Conservation (phyloP, 176 grass and related monocot genomes). For the barley (Hordeum vulgare) region DNA sequence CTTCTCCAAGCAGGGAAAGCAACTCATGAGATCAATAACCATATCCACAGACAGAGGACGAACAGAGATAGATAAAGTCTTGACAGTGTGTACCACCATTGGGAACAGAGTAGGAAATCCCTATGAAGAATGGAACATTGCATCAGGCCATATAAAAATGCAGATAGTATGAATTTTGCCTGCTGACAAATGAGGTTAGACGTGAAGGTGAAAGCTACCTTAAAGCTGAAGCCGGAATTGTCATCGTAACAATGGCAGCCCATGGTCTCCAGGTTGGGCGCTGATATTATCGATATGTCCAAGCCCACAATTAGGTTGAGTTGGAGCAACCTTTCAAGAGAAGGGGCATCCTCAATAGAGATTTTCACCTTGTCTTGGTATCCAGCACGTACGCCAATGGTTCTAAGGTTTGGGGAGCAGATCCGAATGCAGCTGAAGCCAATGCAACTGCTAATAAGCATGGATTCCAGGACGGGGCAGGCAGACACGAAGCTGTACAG, state of each 20-base stretch:
- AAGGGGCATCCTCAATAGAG: background rate
- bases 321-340: background rate
- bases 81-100: background rate
- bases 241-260: background rate
- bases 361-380: background rate
- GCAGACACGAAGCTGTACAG: background rate
- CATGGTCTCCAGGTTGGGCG: background rate
- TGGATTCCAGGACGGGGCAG: background rate
- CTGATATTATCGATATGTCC: background rate
- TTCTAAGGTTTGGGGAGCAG: background rate
- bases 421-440: background rate
- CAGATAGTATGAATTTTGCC: background rate
- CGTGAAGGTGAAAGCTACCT: background rate
- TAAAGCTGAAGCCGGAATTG: background rate
- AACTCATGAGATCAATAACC: background rate
- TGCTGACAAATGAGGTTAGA: background rate
- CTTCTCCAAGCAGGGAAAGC: conserved; percentile 9
- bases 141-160: background rate
- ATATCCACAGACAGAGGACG: background rate
- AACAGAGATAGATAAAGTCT: background rate
- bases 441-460: background rate
- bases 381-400: background rate
- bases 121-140: background rate
- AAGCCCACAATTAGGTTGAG: background rate
- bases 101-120: background rate